Conservation (phyloP, 2,329 filamentous ascomycete species). For the Mycosphaerella sp. region DNA sequence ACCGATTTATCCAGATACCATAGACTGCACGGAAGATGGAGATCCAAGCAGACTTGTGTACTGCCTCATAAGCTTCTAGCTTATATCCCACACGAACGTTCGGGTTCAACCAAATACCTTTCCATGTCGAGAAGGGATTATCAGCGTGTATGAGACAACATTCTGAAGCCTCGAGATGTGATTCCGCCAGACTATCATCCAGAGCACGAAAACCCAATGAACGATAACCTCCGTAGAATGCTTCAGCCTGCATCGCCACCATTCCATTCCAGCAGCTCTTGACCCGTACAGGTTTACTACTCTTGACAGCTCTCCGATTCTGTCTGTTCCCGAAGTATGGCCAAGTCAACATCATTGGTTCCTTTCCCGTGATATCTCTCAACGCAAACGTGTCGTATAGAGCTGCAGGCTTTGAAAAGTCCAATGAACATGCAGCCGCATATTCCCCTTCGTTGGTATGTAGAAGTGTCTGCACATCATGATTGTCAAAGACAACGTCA, state of each 20-base stretch:
- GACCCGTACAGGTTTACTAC: slow-evolving; percentile 52
- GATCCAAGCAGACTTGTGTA: slow-evolving; percentile 33
- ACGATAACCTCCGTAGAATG: slow-evolving; percentile 44
- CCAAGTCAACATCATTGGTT: slow-evolving; percentile 51
- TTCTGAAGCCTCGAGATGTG: slow-evolving; percentile 69
- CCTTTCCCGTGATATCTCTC: slow-evolving; percentile 48
- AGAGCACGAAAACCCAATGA: slow-evolving; percentile 59
- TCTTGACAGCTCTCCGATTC: slow-evolving; percentile 52
- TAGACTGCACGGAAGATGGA: slow-evolving; percentile 42
- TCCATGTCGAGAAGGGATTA: slow-evolving; percentile 50
- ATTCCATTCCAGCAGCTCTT: slow-evolving; percentile 61
- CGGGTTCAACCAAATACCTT: slow-evolving; percentile 63
- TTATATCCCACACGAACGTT: slow-evolving; percentile 63
- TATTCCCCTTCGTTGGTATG: slow-evolving; percentile 54
- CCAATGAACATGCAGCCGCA: slow-evolving; percentile 57
- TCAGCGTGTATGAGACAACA: slow-evolving; percentile 73
- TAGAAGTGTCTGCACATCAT: slow-evolving; percentile 52
- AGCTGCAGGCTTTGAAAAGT: slow-evolving; percentile 50
- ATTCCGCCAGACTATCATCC: slow-evolving; percentile 52
- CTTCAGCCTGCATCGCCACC: slow-evolving; percentile 47
- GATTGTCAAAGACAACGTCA: slow-evolving; percentile 55
- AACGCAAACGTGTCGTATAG: slow-evolving; percentile 61
- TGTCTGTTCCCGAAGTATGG: slow-evolving; percentile 51
- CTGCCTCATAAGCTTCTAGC: slow-evolving; percentile 46
- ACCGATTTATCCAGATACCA: slow-evolving; percentile 56